phyloP scores from a whole-genome alignment of 2,329 filamentous ascomycete genomes.

The Septoria linicola region DNA sequence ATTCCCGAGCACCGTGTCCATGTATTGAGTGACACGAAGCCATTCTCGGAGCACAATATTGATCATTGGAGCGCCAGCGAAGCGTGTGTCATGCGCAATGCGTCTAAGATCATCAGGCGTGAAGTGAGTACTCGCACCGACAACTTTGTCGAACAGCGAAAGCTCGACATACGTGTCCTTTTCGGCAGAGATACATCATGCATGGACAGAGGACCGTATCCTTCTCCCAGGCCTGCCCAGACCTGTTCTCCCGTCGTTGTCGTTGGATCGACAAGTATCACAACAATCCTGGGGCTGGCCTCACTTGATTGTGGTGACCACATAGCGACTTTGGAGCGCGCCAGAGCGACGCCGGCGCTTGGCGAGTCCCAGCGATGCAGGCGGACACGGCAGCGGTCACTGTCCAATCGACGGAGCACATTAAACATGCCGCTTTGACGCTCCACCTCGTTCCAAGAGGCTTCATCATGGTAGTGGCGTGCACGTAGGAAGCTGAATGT shows the following conservation, averaged over 20 bases:
- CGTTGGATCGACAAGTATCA: constrained; percentile 46
- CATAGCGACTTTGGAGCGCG: constrained; percentile 42
- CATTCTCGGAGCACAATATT: constrained; percentile 44
- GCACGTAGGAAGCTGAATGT: constrained; percentile 39
- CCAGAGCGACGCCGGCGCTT: constrained; percentile 40
- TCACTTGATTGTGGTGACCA: constrained; percentile 39
- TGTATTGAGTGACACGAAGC: constrained; percentile 44
- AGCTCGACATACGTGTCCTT: constrained; percentile 29
- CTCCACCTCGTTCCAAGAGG: constrained; percentile 33
- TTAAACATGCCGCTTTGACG: constrained; percentile 43
- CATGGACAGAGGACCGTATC: constrained; percentile 8
- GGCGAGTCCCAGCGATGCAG: constrained; percentile 29
- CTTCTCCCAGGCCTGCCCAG: constrained; percentile 40
- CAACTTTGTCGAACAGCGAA: constrained; percentile 41
- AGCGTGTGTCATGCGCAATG: constrained; percentile 28
- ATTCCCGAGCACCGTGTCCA: constrained; percentile 41
- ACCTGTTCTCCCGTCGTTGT: constrained; percentile 35
- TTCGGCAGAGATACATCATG: constrained; percentile 38
- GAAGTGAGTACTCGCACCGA: background rate
- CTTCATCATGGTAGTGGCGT: constrained; percentile 39
- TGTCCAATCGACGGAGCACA: constrained; percentile 43
- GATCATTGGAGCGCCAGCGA: background rate
- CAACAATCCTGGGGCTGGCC: constrained; percentile 26
- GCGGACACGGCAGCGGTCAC: constrained; percentile 39
- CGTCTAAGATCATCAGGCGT: constrained; percentile 17